Conservation (phyloP, 2,329 filamentous ascomycete species). For the Westerdykella ornata region DNA sequence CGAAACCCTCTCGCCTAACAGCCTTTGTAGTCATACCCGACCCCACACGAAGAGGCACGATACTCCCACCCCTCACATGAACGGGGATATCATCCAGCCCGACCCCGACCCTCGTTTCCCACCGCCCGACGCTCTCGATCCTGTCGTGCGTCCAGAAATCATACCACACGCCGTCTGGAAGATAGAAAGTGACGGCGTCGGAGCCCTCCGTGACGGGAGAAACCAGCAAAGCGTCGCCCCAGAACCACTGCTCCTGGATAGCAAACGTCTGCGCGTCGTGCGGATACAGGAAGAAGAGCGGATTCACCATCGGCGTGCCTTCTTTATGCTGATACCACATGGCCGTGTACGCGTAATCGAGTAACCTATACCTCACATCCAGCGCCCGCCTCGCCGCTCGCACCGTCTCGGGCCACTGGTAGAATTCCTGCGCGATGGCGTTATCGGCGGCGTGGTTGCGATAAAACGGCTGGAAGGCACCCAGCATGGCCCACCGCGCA, state of each 20-base stretch:
- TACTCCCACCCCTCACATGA: constrained; percentile 58
- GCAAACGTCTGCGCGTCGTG: constrained; percentile 47
- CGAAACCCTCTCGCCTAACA: constrained; percentile 60
- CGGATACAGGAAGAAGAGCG: constrained; percentile 67
- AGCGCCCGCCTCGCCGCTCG: constrained; percentile 62
- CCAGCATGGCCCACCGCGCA: constrained; percentile 67
- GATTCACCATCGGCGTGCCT: constrained; percentile 61
- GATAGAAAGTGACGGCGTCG: constrained; percentile 50
- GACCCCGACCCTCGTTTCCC: constrained; percentile 42
- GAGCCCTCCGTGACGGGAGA: constrained; percentile 50
- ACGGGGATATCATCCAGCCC: constrained; percentile 55
- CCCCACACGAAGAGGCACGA: constrained; percentile 54
- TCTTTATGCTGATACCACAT: constrained; percentile 54
- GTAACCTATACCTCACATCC: constrained; percentile 64
- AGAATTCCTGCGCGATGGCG: constrained; percentile 61
- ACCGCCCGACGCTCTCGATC: constrained; percentile 43
- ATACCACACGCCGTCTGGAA: constrained; percentile 55
- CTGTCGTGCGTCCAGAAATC: constrained; percentile 51
- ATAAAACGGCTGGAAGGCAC: constrained; percentile 69
- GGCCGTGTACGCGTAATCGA: constrained; percentile 74
- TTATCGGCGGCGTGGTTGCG: constrained; percentile 61
- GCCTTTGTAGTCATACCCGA: constrained; percentile 57
- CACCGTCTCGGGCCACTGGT: constrained; percentile 59
- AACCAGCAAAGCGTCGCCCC: constrained; percentile 51
- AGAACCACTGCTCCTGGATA: constrained; percentile 55